These are phyloP conservation scores for Haplosporangium gracile DNA, from an alignment of 192 early-diverging fungal species.

Conservation along the genomic window DNA sequence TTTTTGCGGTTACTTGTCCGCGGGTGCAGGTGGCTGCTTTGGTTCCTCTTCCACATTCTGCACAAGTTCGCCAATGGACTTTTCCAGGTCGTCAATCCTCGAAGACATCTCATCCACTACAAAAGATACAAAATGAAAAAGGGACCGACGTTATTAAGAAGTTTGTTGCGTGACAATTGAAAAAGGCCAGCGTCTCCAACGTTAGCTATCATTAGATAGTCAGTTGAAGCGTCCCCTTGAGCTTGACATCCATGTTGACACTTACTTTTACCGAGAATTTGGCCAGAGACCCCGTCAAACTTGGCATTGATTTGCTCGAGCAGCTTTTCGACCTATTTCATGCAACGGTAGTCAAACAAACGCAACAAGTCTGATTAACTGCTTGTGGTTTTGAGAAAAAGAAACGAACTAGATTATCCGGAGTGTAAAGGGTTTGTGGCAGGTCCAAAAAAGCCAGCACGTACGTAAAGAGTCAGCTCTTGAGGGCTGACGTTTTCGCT, in stretches of 20 bases:
- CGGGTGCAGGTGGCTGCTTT: constrained; percentile 9
- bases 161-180: not conserved
- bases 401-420: not conserved
- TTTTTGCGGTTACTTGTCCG: not conserved
- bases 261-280: constrained; percentile 51
- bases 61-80: constrained; percentile 52
- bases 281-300: constrained; percentile 44
- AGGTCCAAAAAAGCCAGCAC: not conserved
- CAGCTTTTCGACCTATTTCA: constrained; percentile 36
- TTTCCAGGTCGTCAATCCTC: constrained; percentile 54
- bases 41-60: constrained; percentile 45
- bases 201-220: not conserved
- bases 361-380: no score
- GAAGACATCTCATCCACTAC: constrained; percentile 53
- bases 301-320: constrained; percentile 51
- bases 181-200: not conserved
- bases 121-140: not conserved
- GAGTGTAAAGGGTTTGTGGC: not conserved
- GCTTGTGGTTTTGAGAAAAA: not conserved
- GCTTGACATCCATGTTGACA: not conserved
- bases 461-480: constrained; percentile 48
- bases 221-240: not conserved
- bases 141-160: not conserved
- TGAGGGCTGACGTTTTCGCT: constrained; percentile 44
- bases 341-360: not conserved